Evolutionary conservation across 345 rosid genomes (phyloP).

Genomic region (Cochlearia excelsa): DNA sequence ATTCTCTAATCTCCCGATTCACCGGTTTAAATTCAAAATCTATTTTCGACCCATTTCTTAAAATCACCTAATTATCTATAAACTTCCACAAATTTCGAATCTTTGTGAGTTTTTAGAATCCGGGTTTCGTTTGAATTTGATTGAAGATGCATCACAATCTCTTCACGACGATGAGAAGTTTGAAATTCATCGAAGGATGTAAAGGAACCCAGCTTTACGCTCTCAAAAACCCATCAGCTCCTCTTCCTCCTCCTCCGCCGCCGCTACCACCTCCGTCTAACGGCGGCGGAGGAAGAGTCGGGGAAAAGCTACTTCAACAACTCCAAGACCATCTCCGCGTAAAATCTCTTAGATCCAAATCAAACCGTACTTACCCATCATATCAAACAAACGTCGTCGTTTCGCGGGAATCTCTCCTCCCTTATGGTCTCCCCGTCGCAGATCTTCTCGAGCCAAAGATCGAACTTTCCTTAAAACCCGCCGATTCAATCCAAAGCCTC

Average conservation of each 20-base stretch:
- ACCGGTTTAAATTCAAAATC: no score
- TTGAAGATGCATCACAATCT: constrained; percentile 64
- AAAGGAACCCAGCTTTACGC: constrained; percentile 65
- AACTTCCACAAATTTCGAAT: no score
- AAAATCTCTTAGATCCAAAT: constrained; percentile 48
- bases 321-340: constrained; percentile 59
- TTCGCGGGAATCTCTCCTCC: constrained; percentile 48
- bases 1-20: no score
- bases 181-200: constrained; percentile 68
- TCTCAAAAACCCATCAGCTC: constrained; percentile 38
- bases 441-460: constrained; percentile 69
- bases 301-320: constrained; percentile 62
- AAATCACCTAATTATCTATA: no score
- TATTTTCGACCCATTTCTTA: no score
- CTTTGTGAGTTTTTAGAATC: no score
- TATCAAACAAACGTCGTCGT: constrained; percentile 17
- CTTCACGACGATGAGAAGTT: constrained; percentile 69
- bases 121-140: no score
- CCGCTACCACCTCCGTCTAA: constrained; percentile 27
- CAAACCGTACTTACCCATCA: constrained; percentile 38
- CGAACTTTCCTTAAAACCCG: constrained; percentile 54
- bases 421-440: constrained; percentile 59
- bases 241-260: constrained; percentile 15
- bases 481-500: constrained; percentile 55
- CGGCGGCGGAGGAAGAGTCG: constrained; percentile 40